Conservation (phyloP, 371 early-diverging fungal species). For the Circinella minor region DNA sequence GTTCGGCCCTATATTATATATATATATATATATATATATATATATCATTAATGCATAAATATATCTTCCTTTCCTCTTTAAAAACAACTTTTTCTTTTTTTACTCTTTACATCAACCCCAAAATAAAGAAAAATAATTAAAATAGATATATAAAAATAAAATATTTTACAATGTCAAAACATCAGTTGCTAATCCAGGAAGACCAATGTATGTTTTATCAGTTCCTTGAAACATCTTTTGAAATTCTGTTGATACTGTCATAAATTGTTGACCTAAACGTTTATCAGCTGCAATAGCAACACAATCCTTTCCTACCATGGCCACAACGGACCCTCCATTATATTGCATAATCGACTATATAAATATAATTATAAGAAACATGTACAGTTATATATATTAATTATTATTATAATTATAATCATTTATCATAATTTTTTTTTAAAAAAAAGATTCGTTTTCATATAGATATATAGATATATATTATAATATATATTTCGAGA, state of each 20-base stretch:
- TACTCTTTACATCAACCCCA: too few species aligned
- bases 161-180: constrained; percentile 89
- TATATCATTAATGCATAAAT: not conserved
- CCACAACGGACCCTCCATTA: constrained; percentile 96
- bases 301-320: constrained; percentile 98
- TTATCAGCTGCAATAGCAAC: constrained; percentile 98
- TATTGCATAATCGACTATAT: constrained; percentile 83
- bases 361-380: not conserved
- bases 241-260: constrained; percentile 95
- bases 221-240: constrained; percentile 93
- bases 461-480: not conserved
- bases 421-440: not conserved
- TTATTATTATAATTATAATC: not conserved
- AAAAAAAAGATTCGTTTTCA: too few species aligned
- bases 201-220: constrained; percentile 88
- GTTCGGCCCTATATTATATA: constrained; percentile 83
- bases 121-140: too few species aligned
- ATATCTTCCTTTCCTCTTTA: too few species aligned
- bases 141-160: too few species aligned
- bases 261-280: constrained; percentile 89
- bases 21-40: too few species aligned
- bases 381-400: not conserved
- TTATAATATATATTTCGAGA: not conserved
- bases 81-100: too few species aligned
- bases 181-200: constrained; percentile 98